phyloP scores from a whole-genome alignment of 2,329 filamentous ascomycete species.

The Neopestalotiopsis sp. region DNA sequence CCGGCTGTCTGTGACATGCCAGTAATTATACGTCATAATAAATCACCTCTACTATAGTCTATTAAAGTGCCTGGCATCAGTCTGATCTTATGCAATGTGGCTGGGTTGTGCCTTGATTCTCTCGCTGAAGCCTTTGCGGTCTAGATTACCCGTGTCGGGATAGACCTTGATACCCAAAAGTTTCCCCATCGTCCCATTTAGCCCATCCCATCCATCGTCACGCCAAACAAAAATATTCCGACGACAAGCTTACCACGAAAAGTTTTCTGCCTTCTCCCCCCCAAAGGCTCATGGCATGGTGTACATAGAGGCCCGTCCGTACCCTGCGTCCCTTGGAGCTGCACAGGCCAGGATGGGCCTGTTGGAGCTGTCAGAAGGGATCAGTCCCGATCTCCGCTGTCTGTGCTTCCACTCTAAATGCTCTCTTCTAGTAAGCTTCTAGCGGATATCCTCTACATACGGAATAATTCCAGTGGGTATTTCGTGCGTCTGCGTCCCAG shows the following conservation, averaged over 20 bases:
- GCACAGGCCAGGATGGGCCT: constrained; percentile 9
- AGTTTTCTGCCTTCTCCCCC: background rate
- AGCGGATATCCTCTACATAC: background rate
- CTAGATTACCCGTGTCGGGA: constrained; percentile 6
- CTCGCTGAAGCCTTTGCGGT: constrained; percentile 11
- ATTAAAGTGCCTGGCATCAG: background rate
- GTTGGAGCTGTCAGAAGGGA: constrained; percentile 17
- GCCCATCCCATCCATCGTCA: background rate
- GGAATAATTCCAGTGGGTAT: constrained; percentile 1
- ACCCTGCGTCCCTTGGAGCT: constrained; percentile 7
- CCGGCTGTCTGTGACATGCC: background rate
- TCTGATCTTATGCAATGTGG: constrained; percentile 15
- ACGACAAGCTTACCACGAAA: constrained; percentile 2
- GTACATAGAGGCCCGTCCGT: constrained; percentile 6
- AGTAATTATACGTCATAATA: constrained; percentile 11
- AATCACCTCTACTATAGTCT: background rate
- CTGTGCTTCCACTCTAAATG: constrained; percentile 10
- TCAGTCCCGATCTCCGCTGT: constrained; percentile 17
- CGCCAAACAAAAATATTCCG: background rate
- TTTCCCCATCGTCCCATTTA: background rate
- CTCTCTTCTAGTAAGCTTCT: constrained; percentile 10
- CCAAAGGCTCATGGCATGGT: background rate
- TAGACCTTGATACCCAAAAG: constrained; percentile 20
- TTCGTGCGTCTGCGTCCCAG: background rate
- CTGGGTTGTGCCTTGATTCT: constrained; percentile 16